phyloP scores from a whole-genome alignment of 2,329 filamentous ascomycete genomes.

The Reticulascus tulasneorum region DNA sequence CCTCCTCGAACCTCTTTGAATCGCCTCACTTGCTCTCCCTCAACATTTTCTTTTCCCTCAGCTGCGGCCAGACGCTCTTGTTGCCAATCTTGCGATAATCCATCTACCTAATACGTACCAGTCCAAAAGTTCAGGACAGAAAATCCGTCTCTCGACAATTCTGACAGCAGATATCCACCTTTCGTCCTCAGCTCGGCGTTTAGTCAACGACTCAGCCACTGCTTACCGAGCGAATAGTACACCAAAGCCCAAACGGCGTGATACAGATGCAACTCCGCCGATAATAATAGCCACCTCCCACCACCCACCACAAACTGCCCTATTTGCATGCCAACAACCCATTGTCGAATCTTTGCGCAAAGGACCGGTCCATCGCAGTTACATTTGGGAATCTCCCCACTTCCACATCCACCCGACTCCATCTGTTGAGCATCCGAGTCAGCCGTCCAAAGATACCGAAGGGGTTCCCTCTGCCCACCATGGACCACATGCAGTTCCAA shows the following conservation, averaged over 20 bases:
- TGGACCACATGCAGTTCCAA: slow-evolving; percentile 56
- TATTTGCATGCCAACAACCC: not conserved
- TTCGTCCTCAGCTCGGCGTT: too few species aligned
- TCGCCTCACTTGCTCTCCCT: too few species aligned
- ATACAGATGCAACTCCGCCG: too few species aligned
- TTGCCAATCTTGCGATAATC: too few species aligned
- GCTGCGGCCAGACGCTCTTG: too few species aligned
- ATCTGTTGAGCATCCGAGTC: not conserved
- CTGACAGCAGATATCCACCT: too few species aligned
- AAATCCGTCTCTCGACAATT: too few species aligned
- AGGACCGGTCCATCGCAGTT: too few species aligned
- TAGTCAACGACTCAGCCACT: slow-evolving; percentile 9
- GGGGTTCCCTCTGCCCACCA: slow-evolving; percentile 22
- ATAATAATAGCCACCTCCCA: slow-evolving; percentile 4
- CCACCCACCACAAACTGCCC: slow-evolving; percentile 3
- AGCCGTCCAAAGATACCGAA: not conserved
- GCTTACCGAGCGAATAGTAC: slow-evolving; percentile 10
- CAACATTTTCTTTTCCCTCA: too few species aligned
- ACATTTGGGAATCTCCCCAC: not conserved
- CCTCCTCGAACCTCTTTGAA: too few species aligned
- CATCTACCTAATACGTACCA: too few species aligned
- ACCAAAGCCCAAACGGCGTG: slow-evolving; percentile 3
- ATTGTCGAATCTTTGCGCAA: not conserved
- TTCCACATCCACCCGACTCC: not conserved
- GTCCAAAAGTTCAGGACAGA: too few species aligned